A percentile compares a stretch with the other conserved stretches of the same genome.
Evolutionary conservation across 140 eudicot genomes (phyloP).

Genomic region (Erigeron philadelphicus): DNA sequence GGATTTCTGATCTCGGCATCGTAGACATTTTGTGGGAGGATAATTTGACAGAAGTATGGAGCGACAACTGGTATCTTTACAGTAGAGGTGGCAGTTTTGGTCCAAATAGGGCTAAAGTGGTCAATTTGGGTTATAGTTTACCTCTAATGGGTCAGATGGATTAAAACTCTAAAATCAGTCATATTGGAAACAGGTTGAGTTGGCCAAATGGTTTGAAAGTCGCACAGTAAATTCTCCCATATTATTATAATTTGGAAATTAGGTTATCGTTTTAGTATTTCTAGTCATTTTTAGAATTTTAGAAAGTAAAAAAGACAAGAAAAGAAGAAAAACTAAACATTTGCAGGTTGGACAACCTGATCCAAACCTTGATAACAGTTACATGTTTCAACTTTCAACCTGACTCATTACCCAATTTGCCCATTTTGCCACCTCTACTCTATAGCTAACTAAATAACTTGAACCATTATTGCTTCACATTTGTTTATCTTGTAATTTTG

Average conservation of each 20-base stretch:
- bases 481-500: not conserved
- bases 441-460: not conserved
- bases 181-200: not conserved
- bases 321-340: not conserved
- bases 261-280: not conserved
- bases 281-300: not conserved
- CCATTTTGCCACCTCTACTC: not conserved
- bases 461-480: conserved; percentile 6
- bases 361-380: not conserved
- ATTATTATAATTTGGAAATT: not conserved
- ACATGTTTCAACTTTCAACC: not conserved
- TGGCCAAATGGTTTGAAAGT: not conserved
- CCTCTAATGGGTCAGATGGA: too few relatives aligned
- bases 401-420: not conserved
- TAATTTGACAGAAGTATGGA: conserved; percentile 63
- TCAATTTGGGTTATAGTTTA: not conserved
- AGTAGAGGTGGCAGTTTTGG: not conserved
- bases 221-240: not conserved
- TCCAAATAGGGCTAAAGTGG: conserved; percentile 2
- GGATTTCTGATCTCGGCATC: conserved; percentile 41
- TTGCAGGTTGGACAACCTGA: not conserved
- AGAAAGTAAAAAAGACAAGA: not conserved
- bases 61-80: conserved; percentile 8
- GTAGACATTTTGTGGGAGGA: conserved; percentile 57
- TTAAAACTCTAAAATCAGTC: not conserved